These are phyloP conservation scores for Pyrenophora graminea DNA, from an alignment of 2,329 filamentous ascomycete species.

Conservation along the genomic window DNA sequence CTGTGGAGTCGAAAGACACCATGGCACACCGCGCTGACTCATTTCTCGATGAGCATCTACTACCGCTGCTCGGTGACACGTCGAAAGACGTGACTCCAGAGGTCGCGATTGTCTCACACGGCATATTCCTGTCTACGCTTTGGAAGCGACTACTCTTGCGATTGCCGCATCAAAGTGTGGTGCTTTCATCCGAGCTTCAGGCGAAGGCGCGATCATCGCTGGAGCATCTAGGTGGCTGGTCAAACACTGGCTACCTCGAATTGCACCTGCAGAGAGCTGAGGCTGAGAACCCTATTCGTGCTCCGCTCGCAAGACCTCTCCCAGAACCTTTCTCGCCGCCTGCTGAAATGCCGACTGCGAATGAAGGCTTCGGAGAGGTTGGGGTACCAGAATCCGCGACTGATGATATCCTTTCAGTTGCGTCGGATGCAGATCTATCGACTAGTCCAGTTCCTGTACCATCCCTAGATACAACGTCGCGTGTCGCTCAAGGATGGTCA, in stretches of 20 bases:
- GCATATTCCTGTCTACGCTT: slow-evolving; percentile 74
- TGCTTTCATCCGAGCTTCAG: slow-evolving; percentile 50
- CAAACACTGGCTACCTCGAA: slow-evolving; percentile 67
- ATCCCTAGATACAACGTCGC: neutral
- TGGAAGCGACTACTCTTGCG: slow-evolving; percentile 65
- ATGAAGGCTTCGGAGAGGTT: slow-evolving; percentile 1
- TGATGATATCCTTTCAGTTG: neutral
- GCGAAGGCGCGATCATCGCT: slow-evolving; percentile 49
- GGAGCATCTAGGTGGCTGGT: slow-evolving; percentile 63
- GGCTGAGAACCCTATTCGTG: neutral
- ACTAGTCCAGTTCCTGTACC: neutral
- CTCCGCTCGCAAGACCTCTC: neutral
- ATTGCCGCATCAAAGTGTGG: slow-evolving; percentile 55
- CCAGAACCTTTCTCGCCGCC: slow-evolving; percentile 1
- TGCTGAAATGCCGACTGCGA: slow-evolving; percentile 1
- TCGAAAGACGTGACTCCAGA: slow-evolving; percentile 39
- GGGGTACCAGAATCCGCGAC: neutral
- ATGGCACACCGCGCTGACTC: slow-evolving; percentile 66
- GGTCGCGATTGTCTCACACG: slow-evolving; percentile 78
- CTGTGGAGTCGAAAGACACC: slow-evolving; percentile 69
- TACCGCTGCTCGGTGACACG: slow-evolving; percentile 57
- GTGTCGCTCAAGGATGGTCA: slow-evolving; percentile 47
- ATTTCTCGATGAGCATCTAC: slow-evolving; percentile 69
- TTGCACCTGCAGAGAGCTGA: slow-evolving; percentile 39
- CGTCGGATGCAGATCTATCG: no score